These are phyloP conservation scores for Penicillium brevicompactum DNA, from an alignment of 2,329 filamentous ascomycete genomes.

Conservation along the genomic window DNA sequence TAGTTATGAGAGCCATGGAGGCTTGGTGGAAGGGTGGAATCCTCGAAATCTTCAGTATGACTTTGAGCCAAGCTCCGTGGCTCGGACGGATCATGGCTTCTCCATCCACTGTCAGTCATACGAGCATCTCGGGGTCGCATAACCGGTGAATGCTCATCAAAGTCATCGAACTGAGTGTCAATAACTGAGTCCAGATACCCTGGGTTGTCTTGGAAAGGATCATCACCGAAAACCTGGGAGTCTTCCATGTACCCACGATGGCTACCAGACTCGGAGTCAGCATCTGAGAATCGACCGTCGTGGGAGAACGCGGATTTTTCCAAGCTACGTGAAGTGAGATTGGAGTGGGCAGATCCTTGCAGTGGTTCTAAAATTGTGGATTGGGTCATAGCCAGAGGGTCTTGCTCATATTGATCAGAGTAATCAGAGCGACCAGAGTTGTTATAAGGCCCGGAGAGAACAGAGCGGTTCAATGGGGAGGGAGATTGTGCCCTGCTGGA, in stretches of 20 bases:
- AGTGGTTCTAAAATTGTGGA: conserved; percentile 42
- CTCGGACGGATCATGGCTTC: conserved; percentile 21
- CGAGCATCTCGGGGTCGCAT: conserved; percentile 12
- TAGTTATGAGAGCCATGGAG: background rate
- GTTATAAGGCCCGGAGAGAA: background rate
- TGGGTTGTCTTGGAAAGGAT: conserved; percentile 39
- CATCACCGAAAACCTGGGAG: conserved; percentile 32
- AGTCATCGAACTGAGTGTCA: conserved; percentile 36
- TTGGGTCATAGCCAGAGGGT: conserved; percentile 36
- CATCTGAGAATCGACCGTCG: conserved; percentile 47
- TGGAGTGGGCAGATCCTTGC: conserved; percentile 9
- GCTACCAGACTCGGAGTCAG: conserved; percentile 40
- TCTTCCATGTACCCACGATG: conserved; percentile 28
- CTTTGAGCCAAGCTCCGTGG: conserved; percentile 14
- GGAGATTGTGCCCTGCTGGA: conserved; percentile 33
- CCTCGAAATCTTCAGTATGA: background rate
- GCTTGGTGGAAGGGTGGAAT: background rate
- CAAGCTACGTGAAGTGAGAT: conserved; percentile 10
- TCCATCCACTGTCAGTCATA: conserved; percentile 11
- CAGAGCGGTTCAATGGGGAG: conserved; percentile 26
- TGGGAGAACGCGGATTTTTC: conserved; percentile 37
- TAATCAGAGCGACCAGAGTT: conserved; percentile 3
- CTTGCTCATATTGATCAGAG: conserved; percentile 22
- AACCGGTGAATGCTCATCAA: conserved; percentile 30
- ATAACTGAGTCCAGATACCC: conserved; percentile 43